phyloP scores from a whole-genome alignment of 176 grass and related monocot species.

The Triticum timopheevii region DNA sequence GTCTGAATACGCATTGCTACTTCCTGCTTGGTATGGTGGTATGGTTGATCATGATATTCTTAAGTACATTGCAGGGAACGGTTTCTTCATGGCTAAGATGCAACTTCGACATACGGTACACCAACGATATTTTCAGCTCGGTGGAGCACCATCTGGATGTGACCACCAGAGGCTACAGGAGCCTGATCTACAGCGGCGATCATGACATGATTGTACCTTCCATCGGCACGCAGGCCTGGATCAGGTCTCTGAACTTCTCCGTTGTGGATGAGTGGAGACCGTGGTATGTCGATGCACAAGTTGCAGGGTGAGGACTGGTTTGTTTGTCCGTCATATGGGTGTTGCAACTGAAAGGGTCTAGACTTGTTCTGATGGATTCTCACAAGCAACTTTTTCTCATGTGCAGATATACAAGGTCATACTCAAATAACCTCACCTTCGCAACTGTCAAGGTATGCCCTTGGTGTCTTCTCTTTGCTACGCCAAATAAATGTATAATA shows the following conservation, averaged over 20 bases:
- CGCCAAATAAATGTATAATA: not conserved
- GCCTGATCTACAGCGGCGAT: constrained; percentile 64
- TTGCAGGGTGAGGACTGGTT: not conserved
- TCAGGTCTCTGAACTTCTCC: constrained; percentile 52
- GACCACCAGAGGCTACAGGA: constrained; percentile 47
- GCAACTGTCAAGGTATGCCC: constrained; percentile 56
- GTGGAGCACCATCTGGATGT: constrained; percentile 53
- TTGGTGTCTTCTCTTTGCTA: not conserved
- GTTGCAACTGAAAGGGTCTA: not conserved
- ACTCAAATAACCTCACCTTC: constrained; percentile 66
- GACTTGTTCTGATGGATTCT: not conserved
- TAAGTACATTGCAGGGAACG: constrained; percentile 29
- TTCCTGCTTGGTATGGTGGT: not conserved
- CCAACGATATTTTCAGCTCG: constrained; percentile 37
- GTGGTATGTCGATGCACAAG: constrained; percentile 57
- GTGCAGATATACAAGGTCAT: constrained; percentile 53
- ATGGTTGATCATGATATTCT: not conserved
- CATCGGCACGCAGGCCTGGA: constrained; percentile 60
- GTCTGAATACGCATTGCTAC: not conserved
- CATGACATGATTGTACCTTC: constrained; percentile 50
- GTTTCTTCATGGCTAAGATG: constrained; percentile 55
- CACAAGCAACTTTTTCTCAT: not conserved
- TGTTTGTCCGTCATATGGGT: not conserved
- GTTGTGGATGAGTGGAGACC: constrained; percentile 54
- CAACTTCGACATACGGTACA: constrained; percentile 24